A percentile compares a stretch with the other conserved stretches of the same genome.
phyloP scores from a whole-genome alignment of 129 eudicot genomes.

The Tanacetum coccineum region DNA sequence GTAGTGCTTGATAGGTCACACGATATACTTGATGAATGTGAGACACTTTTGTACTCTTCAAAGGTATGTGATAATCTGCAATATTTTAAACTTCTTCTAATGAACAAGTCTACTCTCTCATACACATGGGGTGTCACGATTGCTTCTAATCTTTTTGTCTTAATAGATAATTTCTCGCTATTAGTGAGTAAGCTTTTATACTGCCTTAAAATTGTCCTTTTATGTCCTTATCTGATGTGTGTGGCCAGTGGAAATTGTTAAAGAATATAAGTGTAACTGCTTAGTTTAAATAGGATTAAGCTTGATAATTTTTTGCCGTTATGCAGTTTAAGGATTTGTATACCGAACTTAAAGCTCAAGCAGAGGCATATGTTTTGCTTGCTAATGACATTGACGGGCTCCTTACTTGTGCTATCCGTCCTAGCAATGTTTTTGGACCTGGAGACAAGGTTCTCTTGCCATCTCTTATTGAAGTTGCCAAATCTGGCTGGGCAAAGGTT shows the following conservation, averaged over 20 bases:
- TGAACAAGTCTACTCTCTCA: no score
- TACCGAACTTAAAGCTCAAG: constrained; percentile 80
- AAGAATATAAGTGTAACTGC: neutral
- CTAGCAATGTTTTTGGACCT: constrained; percentile 84
- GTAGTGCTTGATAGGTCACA: constrained; percentile 54
- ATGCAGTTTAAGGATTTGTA: constrained; percentile 57
- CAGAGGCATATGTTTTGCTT: constrained; percentile 68
- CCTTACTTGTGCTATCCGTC: constrained; percentile 76
- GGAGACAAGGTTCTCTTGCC: constrained; percentile 61
- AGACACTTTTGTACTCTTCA: constrained; percentile 58
- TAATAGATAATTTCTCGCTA: neutral
- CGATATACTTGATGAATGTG: constrained; percentile 59
- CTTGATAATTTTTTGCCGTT: constrained; percentile 14
- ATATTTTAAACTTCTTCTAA: no score
- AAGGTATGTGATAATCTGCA: constrained; percentile 40
- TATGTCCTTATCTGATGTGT: neutral
- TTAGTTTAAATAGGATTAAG: neutral
- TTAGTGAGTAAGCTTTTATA: neutral
- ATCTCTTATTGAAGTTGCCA: constrained; percentile 53
- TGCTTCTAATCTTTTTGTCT: constrained; percentile 3
- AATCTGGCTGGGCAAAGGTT: constrained; percentile 78
- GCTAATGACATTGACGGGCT: constrained; percentile 77
- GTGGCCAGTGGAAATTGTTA: no score
- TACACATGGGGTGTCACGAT: no score
- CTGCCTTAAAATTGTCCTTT: neutral